A percentile compares a stretch with the other conserved stretches of the same genome.
These are phyloP conservation scores for Phytopythium vexans DNA, from an alignment of 352 stramenopile species.

Conservation along the genomic window DNA sequence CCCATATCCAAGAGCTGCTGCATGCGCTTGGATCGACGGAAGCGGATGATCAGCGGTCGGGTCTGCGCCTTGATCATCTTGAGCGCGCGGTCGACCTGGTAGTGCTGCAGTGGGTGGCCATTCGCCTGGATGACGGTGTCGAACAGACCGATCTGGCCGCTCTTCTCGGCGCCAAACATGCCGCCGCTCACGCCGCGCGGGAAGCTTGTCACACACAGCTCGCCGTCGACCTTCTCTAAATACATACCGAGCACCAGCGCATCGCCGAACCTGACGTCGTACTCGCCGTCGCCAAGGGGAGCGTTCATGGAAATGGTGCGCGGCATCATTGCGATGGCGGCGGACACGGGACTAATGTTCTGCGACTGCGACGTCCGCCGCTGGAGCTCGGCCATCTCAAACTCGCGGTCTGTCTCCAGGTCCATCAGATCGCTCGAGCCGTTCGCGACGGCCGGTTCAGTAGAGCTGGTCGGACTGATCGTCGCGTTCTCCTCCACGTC, in stretches of 20 bases:
- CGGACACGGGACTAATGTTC: conserved; percentile 75
- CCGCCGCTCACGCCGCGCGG: conserved; percentile 58
- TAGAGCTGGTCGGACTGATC: conserved; percentile 5
- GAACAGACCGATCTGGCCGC: conserved; percentile 66
- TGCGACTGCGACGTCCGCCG: conserved; percentile 50
- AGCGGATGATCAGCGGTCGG: conserved; percentile 73
- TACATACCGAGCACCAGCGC: conserved; percentile 76
- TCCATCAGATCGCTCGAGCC: conserved; percentile 25
- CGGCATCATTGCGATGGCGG: conserved; percentile 76
- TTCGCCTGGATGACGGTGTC: conserved; percentile 77
- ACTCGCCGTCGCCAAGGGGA: conserved; percentile 44
- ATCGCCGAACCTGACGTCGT: conserved; percentile 77
- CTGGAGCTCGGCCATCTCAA: conserved; percentile 50
- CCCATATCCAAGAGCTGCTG: conserved; percentile 75
- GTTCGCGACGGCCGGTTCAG: neutral
- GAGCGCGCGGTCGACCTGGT: conserved; percentile 73
- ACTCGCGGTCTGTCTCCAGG: conserved; percentile 45
- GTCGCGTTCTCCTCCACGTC: conserved; percentile 30
- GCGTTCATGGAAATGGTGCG: conserved; percentile 76
- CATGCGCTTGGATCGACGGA: conserved; percentile 63
- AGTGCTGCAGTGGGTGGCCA: conserved; percentile 77
- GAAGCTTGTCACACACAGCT: conserved; percentile 79
- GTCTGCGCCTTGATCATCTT: conserved; percentile 86
- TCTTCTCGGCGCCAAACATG: conserved; percentile 75
- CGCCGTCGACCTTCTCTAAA: conserved; percentile 68